Evolutionary conservation across 129 eudicot species (phyloP).

Genomic region (Glebionis coronaria): DNA sequence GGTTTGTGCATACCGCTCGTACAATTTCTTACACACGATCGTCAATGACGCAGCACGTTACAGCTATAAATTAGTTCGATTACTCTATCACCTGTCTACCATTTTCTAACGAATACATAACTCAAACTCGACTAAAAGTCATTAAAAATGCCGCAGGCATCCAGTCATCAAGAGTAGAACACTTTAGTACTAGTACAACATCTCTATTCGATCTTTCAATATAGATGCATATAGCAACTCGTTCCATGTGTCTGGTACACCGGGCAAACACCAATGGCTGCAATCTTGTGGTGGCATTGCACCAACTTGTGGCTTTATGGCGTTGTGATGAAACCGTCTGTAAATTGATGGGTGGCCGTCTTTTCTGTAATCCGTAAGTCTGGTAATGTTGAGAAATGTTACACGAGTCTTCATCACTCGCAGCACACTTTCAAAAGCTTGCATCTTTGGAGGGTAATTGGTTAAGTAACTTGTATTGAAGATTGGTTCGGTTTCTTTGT

Average conservation of each 20-base stretch:
- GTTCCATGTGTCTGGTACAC: constrained; percentile 85
- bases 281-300: constrained; percentile 63
- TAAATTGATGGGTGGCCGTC: constrained; percentile 81
- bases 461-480: constrained; percentile 43
- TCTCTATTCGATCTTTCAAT: constrained; percentile 26
- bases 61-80: too few species aligned
- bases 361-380: constrained; percentile 74
- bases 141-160: too few species aligned
- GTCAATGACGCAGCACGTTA: too few species aligned
- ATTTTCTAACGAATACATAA: too few species aligned
- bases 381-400: constrained; percentile 59
- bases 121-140: too few species aligned
- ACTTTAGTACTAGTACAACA: too few species aligned
- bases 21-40: too few species aligned
- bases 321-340: constrained; percentile 24
- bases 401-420: constrained; percentile 58
- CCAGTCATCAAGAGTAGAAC: too few species aligned
- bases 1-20: too few species aligned
- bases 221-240: constrained; percentile 75
- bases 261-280: constrained; percentile 93
- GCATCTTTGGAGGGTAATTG: constrained; percentile 68
- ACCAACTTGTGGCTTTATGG: constrained; percentile 34
- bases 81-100: too few species aligned
- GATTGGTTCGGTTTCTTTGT: constrained; percentile 73
- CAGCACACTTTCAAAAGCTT: constrained; percentile 47